Conservation (phyloP, 1,139 yeast genomes). For the Nakaseomyces delphensis region DNA sequence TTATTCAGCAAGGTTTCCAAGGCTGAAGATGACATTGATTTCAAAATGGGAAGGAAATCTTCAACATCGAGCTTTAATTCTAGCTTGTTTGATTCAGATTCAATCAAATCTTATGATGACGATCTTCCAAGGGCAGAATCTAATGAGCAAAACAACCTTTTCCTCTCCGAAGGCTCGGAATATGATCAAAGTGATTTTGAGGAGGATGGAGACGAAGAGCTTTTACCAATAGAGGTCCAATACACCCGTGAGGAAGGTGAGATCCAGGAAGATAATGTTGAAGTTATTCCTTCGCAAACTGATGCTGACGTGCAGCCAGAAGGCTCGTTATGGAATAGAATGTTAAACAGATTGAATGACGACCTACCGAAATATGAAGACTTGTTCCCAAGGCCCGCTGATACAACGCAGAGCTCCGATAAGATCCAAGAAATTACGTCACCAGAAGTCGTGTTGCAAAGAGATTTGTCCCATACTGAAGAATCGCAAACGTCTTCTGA, state of each 20-base stretch:
- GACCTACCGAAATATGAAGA: constrained; percentile 75
- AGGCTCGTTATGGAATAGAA: constrained; percentile 50
- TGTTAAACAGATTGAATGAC: constrained; percentile 50
- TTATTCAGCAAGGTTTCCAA: neutral
- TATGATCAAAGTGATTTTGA: constrained; percentile 25
- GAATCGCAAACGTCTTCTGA: constrained; percentile 22
- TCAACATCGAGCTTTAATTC: constrained; percentile 43
- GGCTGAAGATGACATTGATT: constrained; percentile 2
- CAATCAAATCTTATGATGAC: constrained; percentile 17
- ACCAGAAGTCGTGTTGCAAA: neutral
- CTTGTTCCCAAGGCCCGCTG: constrained; percentile 47
- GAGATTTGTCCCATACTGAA: constrained; percentile 12
- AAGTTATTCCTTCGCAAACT: neutral
- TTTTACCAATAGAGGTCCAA: constrained; percentile 16
- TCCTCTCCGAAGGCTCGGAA: constrained; percentile 22
- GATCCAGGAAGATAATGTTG: neutral
- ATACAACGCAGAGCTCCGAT: neutral
- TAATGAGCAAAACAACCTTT: neutral
- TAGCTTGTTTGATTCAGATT: constrained; percentile 46
- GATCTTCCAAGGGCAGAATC: neutral
- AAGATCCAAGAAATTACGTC: neutral
- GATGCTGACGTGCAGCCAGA: constrained; percentile 7
- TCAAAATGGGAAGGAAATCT: constrained; percentile 11
- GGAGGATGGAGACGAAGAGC: constrained; percentile 30
- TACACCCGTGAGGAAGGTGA: constrained; percentile 14